Evolutionary conservation across 116 monocot genomes (phyloP).

Genomic region (Trichopus zeylanicus): DNA sequence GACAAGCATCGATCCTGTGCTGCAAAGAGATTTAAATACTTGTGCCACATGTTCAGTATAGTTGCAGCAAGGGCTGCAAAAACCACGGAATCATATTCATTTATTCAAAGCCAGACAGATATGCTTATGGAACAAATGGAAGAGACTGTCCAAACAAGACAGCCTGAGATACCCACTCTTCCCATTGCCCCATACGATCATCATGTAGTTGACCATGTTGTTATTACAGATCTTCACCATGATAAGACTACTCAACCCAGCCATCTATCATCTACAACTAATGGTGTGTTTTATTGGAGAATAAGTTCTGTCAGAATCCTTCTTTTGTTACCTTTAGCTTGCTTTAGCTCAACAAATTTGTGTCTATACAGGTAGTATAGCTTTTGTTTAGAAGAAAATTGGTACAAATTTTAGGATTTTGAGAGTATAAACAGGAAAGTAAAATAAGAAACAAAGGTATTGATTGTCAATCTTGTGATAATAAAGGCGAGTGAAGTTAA

Average conservation of each 20-base stretch:
- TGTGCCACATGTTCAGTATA: constrained; percentile 18
- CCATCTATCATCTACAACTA: constrained; percentile 7
- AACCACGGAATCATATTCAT: constrained; percentile 21
- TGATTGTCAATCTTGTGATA: no score
- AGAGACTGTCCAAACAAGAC: constrained; percentile 14
- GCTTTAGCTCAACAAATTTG: no score
- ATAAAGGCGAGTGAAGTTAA: no score
- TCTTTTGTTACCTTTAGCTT: neutral
- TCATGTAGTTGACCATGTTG: neutral
- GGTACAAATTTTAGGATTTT: no score
- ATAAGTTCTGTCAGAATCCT: neutral
- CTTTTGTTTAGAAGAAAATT: no score
- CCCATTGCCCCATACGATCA: neutral
- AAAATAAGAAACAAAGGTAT: no score
- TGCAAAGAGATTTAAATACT: constrained; percentile 14
- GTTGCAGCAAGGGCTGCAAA: constrained; percentile 27
- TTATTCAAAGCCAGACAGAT: constrained; percentile 14
- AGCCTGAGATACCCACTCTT: constrained; percentile 6
- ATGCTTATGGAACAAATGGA: constrained; percentile 24
- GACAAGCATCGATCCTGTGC: constrained; percentile 5
- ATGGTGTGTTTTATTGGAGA: constrained; percentile 5
- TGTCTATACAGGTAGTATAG: no score
- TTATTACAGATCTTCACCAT: neutral
- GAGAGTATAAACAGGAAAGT: no score
- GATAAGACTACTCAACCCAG: constrained; percentile 9